A percentile compares a stretch with the other conserved stretches of the same genome.
phyloP scores from a whole-genome alignment of 768 basidiomycete species.

The Tephrocybe sp. region DNA sequence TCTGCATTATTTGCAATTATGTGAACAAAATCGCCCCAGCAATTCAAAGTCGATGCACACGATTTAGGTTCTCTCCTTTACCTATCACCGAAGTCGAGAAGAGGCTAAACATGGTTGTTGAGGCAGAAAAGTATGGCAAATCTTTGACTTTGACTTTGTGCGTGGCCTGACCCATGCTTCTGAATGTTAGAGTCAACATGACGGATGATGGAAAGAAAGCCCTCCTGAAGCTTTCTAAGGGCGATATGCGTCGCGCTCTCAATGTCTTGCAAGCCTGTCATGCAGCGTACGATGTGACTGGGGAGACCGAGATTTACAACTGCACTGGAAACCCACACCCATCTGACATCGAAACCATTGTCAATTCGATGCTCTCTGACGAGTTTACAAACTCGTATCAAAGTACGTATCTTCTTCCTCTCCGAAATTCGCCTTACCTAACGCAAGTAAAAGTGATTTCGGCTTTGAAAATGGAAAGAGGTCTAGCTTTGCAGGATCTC shows the following conservation, averaged over 20 bases:
- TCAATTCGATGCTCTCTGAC: constrained; percentile 93
- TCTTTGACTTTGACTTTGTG: neutral
- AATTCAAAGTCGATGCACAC: constrained; percentile 96
- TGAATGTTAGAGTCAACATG: constrained; percentile 68
- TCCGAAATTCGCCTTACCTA: neutral
- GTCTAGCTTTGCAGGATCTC: constrained; percentile 92
- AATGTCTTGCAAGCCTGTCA: constrained; percentile 98
- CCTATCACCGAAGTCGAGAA: constrained; percentile 84
- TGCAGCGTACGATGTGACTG: constrained; percentile 87
- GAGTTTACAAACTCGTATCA: constrained; percentile 92
- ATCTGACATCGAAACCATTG: constrained; percentile 87
- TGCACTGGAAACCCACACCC: constrained; percentile 98
- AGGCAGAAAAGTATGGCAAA: constrained; percentile 70
- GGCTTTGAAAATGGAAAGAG: constrained; percentile 84
- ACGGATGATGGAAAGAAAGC: constrained; percentile 86
- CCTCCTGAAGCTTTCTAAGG: constrained; percentile 89
- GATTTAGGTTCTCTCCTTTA: constrained; percentile 94
- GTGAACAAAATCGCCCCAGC: constrained; percentile 99
- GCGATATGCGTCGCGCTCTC: constrained; percentile 96
- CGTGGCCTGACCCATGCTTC: neutral
- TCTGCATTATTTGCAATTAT: constrained; percentile 99
- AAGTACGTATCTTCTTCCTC: constrained; percentile 42
- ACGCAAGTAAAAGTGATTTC: constrained; percentile 65
- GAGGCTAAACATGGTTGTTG: constrained; percentile 72
- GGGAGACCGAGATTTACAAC: constrained; percentile 91